A percentile compares a stretch with the other conserved stretches of the same genome.
Evolutionary conservation across 257 asterid species (phyloP).

Genomic region (Nicotiana attenuata): DNA sequence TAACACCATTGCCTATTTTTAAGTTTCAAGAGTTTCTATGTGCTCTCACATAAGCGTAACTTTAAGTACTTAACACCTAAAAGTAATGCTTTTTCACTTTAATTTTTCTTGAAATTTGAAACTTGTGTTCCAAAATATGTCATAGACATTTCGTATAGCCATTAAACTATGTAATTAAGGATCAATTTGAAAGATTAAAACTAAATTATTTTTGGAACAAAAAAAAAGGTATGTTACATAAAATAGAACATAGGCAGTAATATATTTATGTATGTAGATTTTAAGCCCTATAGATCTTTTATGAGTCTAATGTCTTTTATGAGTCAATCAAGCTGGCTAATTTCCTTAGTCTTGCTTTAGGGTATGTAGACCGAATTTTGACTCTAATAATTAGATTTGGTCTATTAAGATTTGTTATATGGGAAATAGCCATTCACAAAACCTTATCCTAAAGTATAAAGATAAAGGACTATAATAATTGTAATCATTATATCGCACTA

Average conservation of each 20-base stretch:
- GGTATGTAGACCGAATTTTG: not conserved
- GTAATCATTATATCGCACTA: constrained; percentile 7
- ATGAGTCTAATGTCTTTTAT: not conserved
- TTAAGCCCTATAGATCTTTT: too few relatives aligned
- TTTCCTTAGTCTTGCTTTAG: not conserved
- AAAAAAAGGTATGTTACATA: too few relatives aligned
- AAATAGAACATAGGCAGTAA: too few relatives aligned
- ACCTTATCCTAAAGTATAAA: not conserved
- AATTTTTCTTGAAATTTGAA: too few relatives aligned
- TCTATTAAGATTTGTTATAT: not conserved
- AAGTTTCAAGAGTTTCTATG: not conserved
- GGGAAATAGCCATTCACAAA: not conserved
- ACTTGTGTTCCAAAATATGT: too few relatives aligned
- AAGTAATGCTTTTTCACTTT: not conserved
- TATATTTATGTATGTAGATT: too few relatives aligned
- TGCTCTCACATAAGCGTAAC: not conserved
- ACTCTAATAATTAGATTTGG: not conserved
- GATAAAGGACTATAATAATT: not conserved
- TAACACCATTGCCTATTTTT: too few relatives aligned
- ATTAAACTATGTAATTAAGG: too few relatives aligned
- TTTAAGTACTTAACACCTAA: not conserved
- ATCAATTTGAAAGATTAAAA: too few relatives aligned
- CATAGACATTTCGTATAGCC: too few relatives aligned
- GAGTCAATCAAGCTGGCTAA: not conserved
- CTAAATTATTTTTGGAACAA: too few relatives aligned